Evolutionary conservation across 768 basidiomycete species (phyloP).

Genomic region (Lactifluus echinatus): DNA sequence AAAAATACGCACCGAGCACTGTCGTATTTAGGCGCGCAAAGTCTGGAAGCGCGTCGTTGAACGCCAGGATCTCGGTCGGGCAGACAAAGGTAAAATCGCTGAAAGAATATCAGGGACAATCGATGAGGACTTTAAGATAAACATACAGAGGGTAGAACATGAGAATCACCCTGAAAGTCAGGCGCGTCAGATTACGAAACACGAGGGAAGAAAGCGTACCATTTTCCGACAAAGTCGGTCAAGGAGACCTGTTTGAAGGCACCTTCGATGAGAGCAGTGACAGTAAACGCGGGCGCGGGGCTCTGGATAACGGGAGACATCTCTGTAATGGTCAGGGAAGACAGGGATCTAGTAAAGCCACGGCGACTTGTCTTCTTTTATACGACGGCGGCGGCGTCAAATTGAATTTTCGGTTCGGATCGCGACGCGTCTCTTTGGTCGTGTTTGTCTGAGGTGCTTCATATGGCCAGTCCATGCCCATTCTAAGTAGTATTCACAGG

Average conservation of each 20-base stretch:
- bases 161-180: slow-evolving; percentile 65
- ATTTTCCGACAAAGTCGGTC: slow-evolving; percentile 68
- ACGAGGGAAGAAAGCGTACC: slow-evolving; percentile 37
- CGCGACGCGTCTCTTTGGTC: slow-evolving; percentile 11
- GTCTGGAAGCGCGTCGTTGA: slow-evolving; percentile 75
- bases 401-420: not conserved
- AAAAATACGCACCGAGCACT: slow-evolving; percentile 54
- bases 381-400: not conserved
- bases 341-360: not conserved
- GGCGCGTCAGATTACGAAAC: not conserved
- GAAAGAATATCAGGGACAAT: not conserved
- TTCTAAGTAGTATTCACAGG: not conserved
- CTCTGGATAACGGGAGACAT: slow-evolving; percentile 49
- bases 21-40: slow-evolving; percentile 67
- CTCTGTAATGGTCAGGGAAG: slow-evolving; percentile 29
- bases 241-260: slow-evolving; percentile 73
- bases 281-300: slow-evolving; percentile 75
- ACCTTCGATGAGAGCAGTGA: slow-evolving; percentile 66
- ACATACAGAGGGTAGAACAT: slow-evolving; percentile 90
- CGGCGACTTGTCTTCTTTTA: not conserved
- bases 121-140: not conserved
- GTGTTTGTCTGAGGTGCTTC: not conserved
- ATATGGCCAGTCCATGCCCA: not conserved
- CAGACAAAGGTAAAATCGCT: slow-evolving; percentile 89
- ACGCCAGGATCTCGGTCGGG: slow-evolving; percentile 94